Base-by-base conservation (phyloP, 371 early-diverging fungal species). In the Globomyces sp. region DNA sequence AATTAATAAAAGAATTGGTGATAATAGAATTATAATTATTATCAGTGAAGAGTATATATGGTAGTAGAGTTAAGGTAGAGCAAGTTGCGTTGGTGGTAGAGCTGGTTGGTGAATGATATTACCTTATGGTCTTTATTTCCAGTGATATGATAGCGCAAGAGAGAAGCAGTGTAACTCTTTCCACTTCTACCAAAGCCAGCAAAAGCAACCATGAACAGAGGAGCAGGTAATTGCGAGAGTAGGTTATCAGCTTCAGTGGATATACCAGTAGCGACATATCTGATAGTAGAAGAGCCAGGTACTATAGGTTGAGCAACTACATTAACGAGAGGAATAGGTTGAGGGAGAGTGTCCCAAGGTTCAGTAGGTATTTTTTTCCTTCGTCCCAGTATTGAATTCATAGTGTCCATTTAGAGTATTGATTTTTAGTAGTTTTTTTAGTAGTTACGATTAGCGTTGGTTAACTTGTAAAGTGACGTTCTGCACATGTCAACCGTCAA, bases 121-220 rank as follows among this genome's bases (percentile, higher is more conserved):
- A 68, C 68, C 50, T 66, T 64, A 62, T 71, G 68, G 39, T 74
- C 74, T 43, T 68, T 63, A 63, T 75, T 72, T 24, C 73, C 79
- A 42, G 70, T 72, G 10, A 78, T 6, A 55, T 67, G 66, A 2
- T 48, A 24, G n/a, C 76, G 62, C 5, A 81, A 9, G 42, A 71
- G 65, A 2, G 77, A 70, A 8, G 81, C 79, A 4, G 81, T 77
- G 59, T 63, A 73, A 2, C 69, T 69, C 68, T 81, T 81, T n/a
- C 81, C 81, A n/a, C 73, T 73, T 57, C 81, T 68, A 2, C 81
- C 81, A 66, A 77, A 77, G 2, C 81, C 81, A 36, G 77, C 69
- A 61, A 81, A 81, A 13, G 79, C 81, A 50, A 71, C 72, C 58
- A 81, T 72, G 65, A 74, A 68, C 9, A 81, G 62, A 9, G 81